These are phyloP conservation scores for Pseudogymnoascus sp. DNA, from an alignment of 2,329 filamentous ascomycete genomes.

Conservation along the genomic window DNA sequence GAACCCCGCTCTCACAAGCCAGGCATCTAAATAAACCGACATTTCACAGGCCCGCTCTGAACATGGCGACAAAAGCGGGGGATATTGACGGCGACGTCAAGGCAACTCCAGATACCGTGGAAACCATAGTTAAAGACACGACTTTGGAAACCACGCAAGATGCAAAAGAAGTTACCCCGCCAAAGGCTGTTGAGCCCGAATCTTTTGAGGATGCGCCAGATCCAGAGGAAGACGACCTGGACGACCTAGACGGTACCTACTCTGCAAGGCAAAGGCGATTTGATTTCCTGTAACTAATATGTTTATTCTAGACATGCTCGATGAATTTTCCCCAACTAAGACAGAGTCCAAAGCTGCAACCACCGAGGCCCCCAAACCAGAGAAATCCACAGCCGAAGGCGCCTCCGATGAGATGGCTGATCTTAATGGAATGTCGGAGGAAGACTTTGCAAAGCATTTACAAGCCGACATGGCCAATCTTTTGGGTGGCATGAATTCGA, in stretches of 20 bases:
- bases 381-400: conserved; percentile 18
- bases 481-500: conserved; percentile 62
- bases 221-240: conserved; percentile 85
- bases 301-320: conserved; percentile 68
- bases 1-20: not conserved
- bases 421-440: conserved; percentile 53
- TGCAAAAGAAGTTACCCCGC: not conserved
- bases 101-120: not conserved
- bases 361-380: conserved; percentile 25
- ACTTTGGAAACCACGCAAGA: not conserved
- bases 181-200: not conserved
- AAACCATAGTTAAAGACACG: not conserved
- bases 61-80: conserved; percentile 7
- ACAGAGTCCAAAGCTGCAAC: conserved; percentile 42
- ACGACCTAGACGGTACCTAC: conserved; percentile 77
- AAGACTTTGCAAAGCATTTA: conserved; percentile 78
- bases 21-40: not conserved
- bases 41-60: not conserved
- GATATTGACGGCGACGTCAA: conserved; percentile 6
- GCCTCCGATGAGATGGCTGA: conserved; percentile 20
- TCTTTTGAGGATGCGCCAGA: conserved; percentile 61
- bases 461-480: conserved; percentile 84
- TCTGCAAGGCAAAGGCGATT: not conserved
- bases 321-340: conserved; percentile 73
- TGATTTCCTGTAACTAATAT: not conserved